Evolutionary conservation across 257 asterid genomes (phyloP), one percentile per base, ranked within the genome.

Genomic region (Primulina eburnea): DNA sequence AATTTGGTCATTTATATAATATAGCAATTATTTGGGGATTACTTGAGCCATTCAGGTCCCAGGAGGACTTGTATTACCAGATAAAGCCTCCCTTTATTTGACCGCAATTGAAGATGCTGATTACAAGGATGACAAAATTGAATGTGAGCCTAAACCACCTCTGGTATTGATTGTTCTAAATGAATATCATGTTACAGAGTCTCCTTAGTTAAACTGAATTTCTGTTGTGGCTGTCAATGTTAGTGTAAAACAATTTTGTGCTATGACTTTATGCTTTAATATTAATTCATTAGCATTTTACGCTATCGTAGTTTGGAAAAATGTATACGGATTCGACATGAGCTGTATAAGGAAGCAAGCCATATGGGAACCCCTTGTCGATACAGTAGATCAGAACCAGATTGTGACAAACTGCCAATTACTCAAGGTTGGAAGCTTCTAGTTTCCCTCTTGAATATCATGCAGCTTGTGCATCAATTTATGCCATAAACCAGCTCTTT

Each of bases 271-370:
- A n/a, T n/a, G 26, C 26, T 24, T 47, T 47, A 47, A 47, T 12
- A 12, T 47, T 7, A 7, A 14, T 50, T 16, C 7, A 50, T 50
- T 50, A 7, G 7, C 18, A 50, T 14, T 47, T 50, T 4, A 68
- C 69, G 43, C 53, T 78, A 28, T 37, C 2, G 55, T 38, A 60
- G 62, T 69, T 57, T 73, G 74, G 65, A 89, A 94, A 78, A 77
- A 73, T 78, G 97, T 91, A 2, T 94, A 89, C 37, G 99, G 99
- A 69, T 94, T 91, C 70, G 86, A 94, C 75, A 94, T 94, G 99
- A 94, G 96, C 84, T 94, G 99, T 85, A 89, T 94, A 35, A 82
- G 97, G 87, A 91, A 91, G 88, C 97, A 81, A 76, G 77, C 96
- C 73, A 88, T 94, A 68, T 47, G 75, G 75, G 99, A 94, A 76